Conservation (phyloP, 192 early-diverging fungal genomes). For the Rhizophagus sp. region DNA sequence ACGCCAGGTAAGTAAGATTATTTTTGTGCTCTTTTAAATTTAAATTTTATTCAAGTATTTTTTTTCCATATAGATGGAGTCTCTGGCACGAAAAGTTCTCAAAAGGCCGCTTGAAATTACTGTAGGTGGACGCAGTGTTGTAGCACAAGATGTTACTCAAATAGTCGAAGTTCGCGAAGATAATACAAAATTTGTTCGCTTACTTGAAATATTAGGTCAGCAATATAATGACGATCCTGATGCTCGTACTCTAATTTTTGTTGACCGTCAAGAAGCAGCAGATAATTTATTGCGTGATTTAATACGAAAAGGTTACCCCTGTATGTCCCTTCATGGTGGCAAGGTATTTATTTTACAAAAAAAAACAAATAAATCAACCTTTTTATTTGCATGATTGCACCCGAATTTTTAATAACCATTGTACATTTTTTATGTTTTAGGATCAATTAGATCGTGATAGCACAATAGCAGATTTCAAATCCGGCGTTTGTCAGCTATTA, state of each 20-base stretch:
- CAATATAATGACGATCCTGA: conserved; percentile 71
- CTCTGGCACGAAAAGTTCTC: conserved; percentile 89
- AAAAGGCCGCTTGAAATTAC: conserved; percentile 91
- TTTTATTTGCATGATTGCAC: too few relatives aligned
- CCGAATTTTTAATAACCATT: neutral
- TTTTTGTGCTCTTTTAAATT: neutral
- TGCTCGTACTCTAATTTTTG: conserved; percentile 85
- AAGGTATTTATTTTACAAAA: conserved; percentile 56
- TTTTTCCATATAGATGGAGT: conserved; percentile 75
- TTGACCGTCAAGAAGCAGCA: conserved; percentile 93
- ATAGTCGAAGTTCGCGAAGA: conserved; percentile 89
- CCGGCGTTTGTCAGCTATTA: conserved; percentile 82
- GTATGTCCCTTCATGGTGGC: conserved; percentile 92
- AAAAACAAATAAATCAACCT: too few relatives aligned
- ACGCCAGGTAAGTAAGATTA: conserved; percentile 55
- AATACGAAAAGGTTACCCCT: conserved; percentile 81
- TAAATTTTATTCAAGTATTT: neutral
- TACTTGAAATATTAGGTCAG: conserved; percentile 87
- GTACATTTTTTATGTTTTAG: conserved; percentile 25
- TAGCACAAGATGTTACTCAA: conserved; percentile 85
- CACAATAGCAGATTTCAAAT: conserved; percentile 94
- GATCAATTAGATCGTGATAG: conserved; percentile 89
- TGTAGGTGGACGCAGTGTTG: conserved; percentile 90
- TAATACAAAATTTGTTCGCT: conserved; percentile 78
- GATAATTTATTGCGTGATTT: conserved; percentile 87